phyloP scores from a whole-genome alignment of 768 basidiomycete species.

The Coprinopsis sp. region DNA sequence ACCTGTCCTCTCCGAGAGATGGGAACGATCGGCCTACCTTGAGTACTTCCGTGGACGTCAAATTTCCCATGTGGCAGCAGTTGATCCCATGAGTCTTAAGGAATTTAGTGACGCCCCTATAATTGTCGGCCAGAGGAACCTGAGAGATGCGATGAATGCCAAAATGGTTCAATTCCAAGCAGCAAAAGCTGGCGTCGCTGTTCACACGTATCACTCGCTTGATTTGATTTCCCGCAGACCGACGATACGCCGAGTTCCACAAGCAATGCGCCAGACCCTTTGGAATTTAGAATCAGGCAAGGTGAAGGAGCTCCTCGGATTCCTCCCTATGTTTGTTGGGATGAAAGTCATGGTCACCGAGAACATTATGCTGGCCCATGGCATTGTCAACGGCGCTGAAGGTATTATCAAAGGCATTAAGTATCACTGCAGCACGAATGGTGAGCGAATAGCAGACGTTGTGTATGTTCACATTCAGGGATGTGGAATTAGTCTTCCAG shows the following conservation, averaged over 20 bases:
- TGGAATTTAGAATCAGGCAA: conserved; percentile 10
- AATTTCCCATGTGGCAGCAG: not conserved
- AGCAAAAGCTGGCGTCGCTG: too few species aligned
- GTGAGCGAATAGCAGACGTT: not conserved
- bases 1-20: not conserved
- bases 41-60: not conserved
- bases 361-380: conserved; percentile 13
- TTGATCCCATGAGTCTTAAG: not conserved
- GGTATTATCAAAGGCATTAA: not conserved
- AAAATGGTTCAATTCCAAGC: not conserved
- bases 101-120: not conserved
- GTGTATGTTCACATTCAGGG: not conserved
- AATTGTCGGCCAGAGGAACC: not conserved
- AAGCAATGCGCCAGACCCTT: too few species aligned
- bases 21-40: not conserved
- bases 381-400: not conserved
- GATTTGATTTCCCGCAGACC: too few species aligned
- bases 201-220: too few species aligned
- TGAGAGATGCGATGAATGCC: not conserved
- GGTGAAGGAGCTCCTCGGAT: conserved; percentile 10
- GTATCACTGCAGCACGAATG: not conserved
- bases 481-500: not conserved
- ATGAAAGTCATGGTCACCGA: conserved; percentile 19
- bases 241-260: too few species aligned
- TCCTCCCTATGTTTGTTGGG: conserved; percentile 13